These are phyloP conservation scores for Trichoderma gamsii DNA, from an alignment of 495 filamentous ascomycete genomes.

Conservation along the genomic window DNA sequence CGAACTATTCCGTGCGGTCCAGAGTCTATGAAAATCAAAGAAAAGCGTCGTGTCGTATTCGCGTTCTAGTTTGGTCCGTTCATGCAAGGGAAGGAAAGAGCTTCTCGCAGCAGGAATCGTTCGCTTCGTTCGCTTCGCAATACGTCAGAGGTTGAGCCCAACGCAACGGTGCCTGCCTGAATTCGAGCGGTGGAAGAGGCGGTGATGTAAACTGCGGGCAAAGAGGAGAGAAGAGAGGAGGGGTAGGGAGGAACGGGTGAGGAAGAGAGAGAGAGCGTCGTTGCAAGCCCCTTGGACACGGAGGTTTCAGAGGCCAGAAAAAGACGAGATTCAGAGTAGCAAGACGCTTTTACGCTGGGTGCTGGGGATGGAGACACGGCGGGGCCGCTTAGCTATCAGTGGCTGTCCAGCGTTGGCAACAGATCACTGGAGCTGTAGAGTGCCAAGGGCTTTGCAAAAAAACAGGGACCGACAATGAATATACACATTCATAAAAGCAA, in stretches of 20 bases:
- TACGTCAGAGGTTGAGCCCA: no score
- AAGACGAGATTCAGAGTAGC: conserved; percentile 13
- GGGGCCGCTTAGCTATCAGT: not conserved
- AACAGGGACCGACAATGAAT: no score
- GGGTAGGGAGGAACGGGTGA: not conserved
- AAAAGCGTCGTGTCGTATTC: not conserved
- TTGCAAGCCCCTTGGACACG: not conserved
- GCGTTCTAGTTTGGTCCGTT: not conserved
- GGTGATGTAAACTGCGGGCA: no score
- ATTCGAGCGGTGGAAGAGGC: no score
- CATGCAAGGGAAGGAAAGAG: not conserved
- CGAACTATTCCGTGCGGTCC: no score
- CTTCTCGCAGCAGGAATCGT: not conserved
- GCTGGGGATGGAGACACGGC: not conserved
- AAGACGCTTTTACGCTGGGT: not conserved
- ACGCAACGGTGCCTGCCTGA: no score
- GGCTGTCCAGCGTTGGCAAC: not conserved
- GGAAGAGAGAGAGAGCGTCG: not conserved
- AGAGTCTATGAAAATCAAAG: no score
- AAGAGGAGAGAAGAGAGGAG: not conserved
- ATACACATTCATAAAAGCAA: no score
- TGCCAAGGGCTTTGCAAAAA: no score
- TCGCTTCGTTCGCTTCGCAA: not conserved
- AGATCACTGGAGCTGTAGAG: no score
- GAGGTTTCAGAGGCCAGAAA: conserved; percentile 1